These are phyloP conservation scores for Aspergillus sp. DNA, from an alignment of 2,329 filamentous ascomycete species.

Conservation along the genomic window DNA sequence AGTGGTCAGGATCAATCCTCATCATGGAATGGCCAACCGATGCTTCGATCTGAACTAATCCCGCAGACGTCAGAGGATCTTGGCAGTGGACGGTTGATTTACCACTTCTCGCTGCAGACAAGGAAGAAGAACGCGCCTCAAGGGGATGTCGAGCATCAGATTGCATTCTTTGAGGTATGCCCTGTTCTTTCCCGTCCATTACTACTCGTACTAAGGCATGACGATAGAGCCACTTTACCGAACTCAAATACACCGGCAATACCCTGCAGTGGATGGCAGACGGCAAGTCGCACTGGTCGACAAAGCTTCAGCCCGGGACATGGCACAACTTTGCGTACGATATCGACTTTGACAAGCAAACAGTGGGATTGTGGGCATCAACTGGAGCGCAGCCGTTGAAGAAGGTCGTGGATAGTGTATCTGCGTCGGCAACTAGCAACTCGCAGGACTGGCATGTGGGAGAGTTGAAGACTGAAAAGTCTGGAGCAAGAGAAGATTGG, in stretches of 20 bases:
- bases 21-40: slow-evolving; percentile 65
- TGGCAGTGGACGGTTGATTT: slow-evolving; percentile 60
- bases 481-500: slow-evolving; percentile 56
- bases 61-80: slow-evolving; percentile 62
- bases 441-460: slow-evolving; percentile 68
- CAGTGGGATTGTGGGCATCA: slow-evolving; percentile 64
- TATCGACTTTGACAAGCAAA: slow-evolving; percentile 59
- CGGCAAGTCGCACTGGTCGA: slow-evolving; percentile 56
- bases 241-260: slow-evolving; percentile 57
- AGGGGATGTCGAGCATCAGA: slow-evolving; percentile 60
- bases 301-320: slow-evolving; percentile 53
- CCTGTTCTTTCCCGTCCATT: slow-evolving; percentile 17
- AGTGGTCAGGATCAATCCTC: slow-evolving; percentile 30
- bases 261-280: slow-evolving; percentile 60
- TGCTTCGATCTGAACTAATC: slow-evolving; percentile 69
- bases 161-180: slow-evolving; percentile 45
- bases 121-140: slow-evolving; percentile 54
- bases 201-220: slow-evolving; percentile 6
- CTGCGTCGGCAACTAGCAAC: slow-evolving; percentile 56
- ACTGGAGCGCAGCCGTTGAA: slow-evolving; percentile 53
- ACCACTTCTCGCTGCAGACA: slow-evolving; percentile 64
- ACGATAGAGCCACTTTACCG: slow-evolving; percentile 64
- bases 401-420: slow-evolving; percentile 55
- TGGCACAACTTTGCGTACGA: slow-evolving; percentile 74
- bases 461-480: slow-evolving; percentile 58